Conservation (phyloP, 306 rosid species). For the Lathyrus sativus region DNA sequence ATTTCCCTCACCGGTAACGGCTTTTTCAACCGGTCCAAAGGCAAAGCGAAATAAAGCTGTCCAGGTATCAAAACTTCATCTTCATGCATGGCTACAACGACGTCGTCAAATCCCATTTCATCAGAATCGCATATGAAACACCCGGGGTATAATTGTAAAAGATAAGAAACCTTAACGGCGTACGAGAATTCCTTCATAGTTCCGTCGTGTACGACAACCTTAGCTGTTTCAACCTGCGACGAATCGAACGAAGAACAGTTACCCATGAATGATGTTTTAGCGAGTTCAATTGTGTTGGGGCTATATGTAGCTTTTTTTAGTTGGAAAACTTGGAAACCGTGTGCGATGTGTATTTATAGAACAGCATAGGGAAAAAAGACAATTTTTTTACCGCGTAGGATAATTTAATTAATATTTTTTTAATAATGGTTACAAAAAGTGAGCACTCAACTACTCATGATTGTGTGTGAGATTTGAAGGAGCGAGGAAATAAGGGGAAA, state of each 20-base stretch:
- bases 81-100: slow-evolving; percentile 53
- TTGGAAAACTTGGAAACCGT: neutral
- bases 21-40: slow-evolving; percentile 50
- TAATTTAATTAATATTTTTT: neutral
- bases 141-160: slow-evolving; percentile 56
- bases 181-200: slow-evolving; percentile 57
- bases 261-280: slow-evolving; percentile 49
- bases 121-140: slow-evolving; percentile 84
- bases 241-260: slow-evolving; percentile 59
- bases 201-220: slow-evolving; percentile 72
- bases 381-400: slow-evolving; percentile 18
- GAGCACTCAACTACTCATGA: no score
- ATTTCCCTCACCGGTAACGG: slow-evolving; percentile 62
- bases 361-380: neutral
- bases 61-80: slow-evolving; percentile 69
- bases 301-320: neutral
- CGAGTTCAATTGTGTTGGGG: neutral
- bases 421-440: no score
- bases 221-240: slow-evolving; percentile 55
- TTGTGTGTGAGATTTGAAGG: neutral
- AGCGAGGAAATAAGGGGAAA: slow-evolving; percentile 9
- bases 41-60: slow-evolving; percentile 84
- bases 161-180: slow-evolving; percentile 66
- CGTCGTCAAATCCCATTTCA: slow-evolving; percentile 76
- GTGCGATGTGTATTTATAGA: slow-evolving; percentile 4